Evolutionary conservation across 495 filamentous ascomycete species (phyloP).

Genomic region (Aspergillus panamensis): DNA sequence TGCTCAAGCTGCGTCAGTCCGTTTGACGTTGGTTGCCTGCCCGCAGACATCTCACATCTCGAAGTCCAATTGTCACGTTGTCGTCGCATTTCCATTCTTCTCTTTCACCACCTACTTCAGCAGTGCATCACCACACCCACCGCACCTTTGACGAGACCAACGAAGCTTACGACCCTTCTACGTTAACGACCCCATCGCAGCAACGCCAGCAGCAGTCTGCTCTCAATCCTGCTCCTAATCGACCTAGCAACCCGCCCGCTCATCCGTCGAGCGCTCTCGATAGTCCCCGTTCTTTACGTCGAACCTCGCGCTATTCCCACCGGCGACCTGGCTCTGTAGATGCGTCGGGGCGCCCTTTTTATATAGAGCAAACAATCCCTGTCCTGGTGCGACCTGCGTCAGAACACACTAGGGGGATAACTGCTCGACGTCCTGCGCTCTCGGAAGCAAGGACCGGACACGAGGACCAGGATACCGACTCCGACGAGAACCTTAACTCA

Average conservation of each 20-base stretch:
- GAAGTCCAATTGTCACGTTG: constrained; percentile 33
- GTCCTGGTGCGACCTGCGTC: constrained; percentile 25
- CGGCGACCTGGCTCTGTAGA: constrained; percentile 40
- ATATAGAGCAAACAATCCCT: constrained; percentile 31
- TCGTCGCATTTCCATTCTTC: constrained; percentile 23
- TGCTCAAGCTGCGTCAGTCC: not conserved
- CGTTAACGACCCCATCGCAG: constrained; percentile 49
- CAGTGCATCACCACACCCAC: constrained; percentile 41
- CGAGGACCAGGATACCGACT: constrained; percentile 32
- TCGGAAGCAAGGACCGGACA: constrained; percentile 41
- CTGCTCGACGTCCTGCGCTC: constrained; percentile 32
- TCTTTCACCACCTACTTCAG: constrained; percentile 28
- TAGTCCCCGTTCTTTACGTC: constrained; percentile 49
- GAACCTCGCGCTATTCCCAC: constrained; percentile 41
- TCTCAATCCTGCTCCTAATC: constrained; percentile 31
- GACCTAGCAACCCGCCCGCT: constrained; percentile 32
- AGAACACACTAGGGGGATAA: constrained; percentile 21
- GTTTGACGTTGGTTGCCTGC: not conserved
- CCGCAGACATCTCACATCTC: not conserved
- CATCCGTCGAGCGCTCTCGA: constrained; percentile 51
- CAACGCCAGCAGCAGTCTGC: constrained; percentile 57
- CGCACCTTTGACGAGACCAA: constrained; percentile 55
- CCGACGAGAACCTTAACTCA: constrained; percentile 33
- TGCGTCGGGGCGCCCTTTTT: constrained; percentile 25
- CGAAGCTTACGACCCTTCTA: constrained; percentile 54